phyloP scores from a whole-genome alignment of 2,329 filamentous ascomycete species.

The Pyrenophora teres region DNA sequence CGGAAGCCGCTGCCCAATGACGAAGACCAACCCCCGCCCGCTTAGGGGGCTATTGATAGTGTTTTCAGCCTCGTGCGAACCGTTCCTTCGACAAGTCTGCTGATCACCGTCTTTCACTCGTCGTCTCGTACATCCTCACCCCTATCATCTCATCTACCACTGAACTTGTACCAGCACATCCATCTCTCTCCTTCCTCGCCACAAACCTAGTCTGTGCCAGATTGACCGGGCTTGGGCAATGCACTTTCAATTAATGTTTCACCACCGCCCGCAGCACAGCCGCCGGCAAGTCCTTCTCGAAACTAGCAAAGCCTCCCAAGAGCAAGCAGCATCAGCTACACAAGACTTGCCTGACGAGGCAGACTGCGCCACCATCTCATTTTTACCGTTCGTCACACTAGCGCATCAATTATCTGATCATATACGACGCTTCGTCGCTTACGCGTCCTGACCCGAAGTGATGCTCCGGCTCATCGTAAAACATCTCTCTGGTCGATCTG shows the following conservation, averaged over 20 bases:
- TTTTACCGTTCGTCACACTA: too few species aligned
- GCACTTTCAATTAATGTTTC: constrained; percentile 7
- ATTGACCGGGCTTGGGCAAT: constrained; percentile 9
- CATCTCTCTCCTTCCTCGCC: background rate
- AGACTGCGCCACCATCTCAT: background rate
- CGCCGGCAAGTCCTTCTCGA: background rate
- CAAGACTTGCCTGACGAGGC: background rate
- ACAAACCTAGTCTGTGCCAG: constrained; percentile 1
- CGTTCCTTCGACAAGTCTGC: background rate
- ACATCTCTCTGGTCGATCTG: background rate
- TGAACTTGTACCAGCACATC: background rate
- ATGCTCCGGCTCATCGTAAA: background rate
- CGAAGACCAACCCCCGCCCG: constrained; percentile 3
- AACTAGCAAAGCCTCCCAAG: background rate
- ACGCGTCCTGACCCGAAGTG: background rate
- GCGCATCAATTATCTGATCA: too few species aligned
- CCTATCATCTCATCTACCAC: background rate
- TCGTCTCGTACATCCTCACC: background rate
- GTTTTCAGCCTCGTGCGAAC: constrained; percentile 8
- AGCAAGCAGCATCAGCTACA: background rate
- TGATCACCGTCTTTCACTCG: background rate
- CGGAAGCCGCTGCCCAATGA: constrained; percentile 15
- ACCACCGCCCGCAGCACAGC: constrained; percentile 14
- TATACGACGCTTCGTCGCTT: background rate
- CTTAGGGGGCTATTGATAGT: constrained; percentile 9